These are phyloP conservation scores for Vitellaria paradoxa DNA, from an alignment of 179 eudicot species.

Conservation along the genomic window DNA sequence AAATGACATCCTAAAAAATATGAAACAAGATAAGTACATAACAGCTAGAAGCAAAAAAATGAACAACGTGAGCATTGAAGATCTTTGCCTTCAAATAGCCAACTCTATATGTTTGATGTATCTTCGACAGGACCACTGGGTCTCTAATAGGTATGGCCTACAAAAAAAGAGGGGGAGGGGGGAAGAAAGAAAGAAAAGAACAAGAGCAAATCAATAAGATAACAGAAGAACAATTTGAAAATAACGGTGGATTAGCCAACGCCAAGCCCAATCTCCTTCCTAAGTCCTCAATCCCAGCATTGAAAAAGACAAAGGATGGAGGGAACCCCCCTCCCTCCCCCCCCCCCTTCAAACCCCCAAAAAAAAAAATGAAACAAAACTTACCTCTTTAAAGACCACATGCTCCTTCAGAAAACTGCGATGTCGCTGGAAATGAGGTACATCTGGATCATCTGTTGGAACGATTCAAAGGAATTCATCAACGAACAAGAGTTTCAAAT, in stretches of 20 bases:
- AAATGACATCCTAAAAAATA: slow-evolving; percentile 69
- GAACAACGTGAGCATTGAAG: slow-evolving; percentile 7
- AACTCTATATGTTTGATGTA: slow-evolving; percentile 91
- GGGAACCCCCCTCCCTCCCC: too few species aligned
- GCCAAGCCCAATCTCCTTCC: background rate
- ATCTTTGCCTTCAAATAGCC: slow-evolving; percentile 74
- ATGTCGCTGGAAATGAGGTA: slow-evolving; percentile 54
- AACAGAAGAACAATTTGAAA: background rate
- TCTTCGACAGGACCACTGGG: slow-evolving; percentile 75
- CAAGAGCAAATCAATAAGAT: background rate
- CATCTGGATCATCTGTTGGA: slow-evolving; percentile 80
- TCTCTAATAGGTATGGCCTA: slow-evolving; percentile 94
- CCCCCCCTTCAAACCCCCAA: too few species aligned
- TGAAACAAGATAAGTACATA: slow-evolving; percentile 13
- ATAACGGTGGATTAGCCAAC: background rate
- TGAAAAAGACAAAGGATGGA: too few species aligned
- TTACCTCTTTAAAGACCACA: slow-evolving; percentile 90
- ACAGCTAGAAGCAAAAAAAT: slow-evolving; percentile 5
- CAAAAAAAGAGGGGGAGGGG: slow-evolving; percentile 18
- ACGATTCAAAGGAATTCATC: slow-evolving; percentile 13
- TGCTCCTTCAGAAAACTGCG: slow-evolving; percentile 77
- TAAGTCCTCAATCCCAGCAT: background rate
- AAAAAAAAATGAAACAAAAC: background rate
- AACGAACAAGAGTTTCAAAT: background rate
- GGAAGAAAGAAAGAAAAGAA: too few species aligned